Base-by-base conservation (phyloP, 345 rosid species). In the Salix udensis region DNA sequence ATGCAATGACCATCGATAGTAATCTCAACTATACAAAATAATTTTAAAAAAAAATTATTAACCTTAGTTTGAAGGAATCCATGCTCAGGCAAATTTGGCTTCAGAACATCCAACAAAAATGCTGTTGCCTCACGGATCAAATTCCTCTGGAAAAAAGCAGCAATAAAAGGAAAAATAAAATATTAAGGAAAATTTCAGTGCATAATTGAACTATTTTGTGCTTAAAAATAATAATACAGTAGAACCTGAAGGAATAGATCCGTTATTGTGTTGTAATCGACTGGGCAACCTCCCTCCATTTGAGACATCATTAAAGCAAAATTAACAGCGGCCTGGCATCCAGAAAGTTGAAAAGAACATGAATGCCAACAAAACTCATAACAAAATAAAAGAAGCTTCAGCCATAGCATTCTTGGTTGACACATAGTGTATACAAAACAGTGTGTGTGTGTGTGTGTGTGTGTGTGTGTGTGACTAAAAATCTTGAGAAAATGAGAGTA, bases 221-320 rank as follows among this genome's bases (percentile, higher is more conserved):
- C 36, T 11, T 1, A 24, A 61, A 69, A 30, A 37, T 65, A 13
- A 24, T 62, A 62, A 44, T 16, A 34, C n/a, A 62, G 73, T 31
- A 79, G 82, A 44, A 94, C 98, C 98, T 94, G 98, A 82, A 94
- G 97, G 78, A 94, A 94, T 46, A 94, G 97, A 88, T 94, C 98
- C 53, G 98, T 94, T 73, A 94, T 91, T 78, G 97, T 94, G 70
- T 94, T 94, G 87, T 85, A 89, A 80, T 94, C 98, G 78, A 94
- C 85, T 16, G 98, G 97, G 84, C 94, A 91, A 66, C 98, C 98
- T 66, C 97, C 98, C 85, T 94, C 97, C 98, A 94, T 94, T 87
- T 94, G 97, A 65, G 98, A 92, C 98, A 94, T 94, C 98, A 91
- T 94, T 82, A 92, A 77, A 37, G 98, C 97, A 88, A 94, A 94